Base-by-base conservation (phyloP, 2,329 filamentous ascomycete species). In the Hirsutella rhossiliensis region DNA sequence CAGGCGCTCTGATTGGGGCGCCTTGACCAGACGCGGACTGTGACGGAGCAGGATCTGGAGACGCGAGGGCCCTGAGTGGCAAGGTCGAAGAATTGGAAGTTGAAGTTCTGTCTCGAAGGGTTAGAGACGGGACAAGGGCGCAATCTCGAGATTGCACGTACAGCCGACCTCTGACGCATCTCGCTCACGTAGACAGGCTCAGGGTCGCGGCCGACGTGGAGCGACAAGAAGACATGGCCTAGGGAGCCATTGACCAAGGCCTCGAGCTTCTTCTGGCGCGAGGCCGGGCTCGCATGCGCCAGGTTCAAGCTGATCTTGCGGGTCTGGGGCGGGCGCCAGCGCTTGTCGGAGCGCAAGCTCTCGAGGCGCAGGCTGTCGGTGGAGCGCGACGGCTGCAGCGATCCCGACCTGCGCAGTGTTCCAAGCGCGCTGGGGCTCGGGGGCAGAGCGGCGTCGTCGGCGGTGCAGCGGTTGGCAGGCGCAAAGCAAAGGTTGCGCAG, bases 111-210 rank as follows among this genome's bases (percentile, higher is more conserved):
- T 43, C 15, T 13, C 15, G 28, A 15, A n/a, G 5, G 38, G 34
- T 41, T 32, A 51, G 20, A 47, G 9, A 4, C 7, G 31, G 4
- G 17, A n/a, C 18, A 23, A 17, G 28, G 27, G 13, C 11, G 17
- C 5, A 27, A 23, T 15, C 3, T 20, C 17, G 17, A 11, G 32
- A 28, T 9, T 9, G 23, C 17, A 42, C 60, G 47, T 63, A 76
- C 73, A 64, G 87, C 88, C n/a, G 85, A 80, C 55, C 80, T 79
- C 52, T 84, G 76, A 27, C 81, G 76, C 19, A 84, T 71, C 64
- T 97, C 90, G 56, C 88, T 95, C 54, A 95, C 77, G 60, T 96
- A 96, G n/a, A 96, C 66, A 0, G 90, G 88, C 15, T 87, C 81
- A 40, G 72, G 63, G 42, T 78, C 64, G 4, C 66, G 75, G 1